Base-by-base conservation (phyloP, 2,329 filamentous ascomycete species). In the Berkeleyomyces rouxiae region DNA sequence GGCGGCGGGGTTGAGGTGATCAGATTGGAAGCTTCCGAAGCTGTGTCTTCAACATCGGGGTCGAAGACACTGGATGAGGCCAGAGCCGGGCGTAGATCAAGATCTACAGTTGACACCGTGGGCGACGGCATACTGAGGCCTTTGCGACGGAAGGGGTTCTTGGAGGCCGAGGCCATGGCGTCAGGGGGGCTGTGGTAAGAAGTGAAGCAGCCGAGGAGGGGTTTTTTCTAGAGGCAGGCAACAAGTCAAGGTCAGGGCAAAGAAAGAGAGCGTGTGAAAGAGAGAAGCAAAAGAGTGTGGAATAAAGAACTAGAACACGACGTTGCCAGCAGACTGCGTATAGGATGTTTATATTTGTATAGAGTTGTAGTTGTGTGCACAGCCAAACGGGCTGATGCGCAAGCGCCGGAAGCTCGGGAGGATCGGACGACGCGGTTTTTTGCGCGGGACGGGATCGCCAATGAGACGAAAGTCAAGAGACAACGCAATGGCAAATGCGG, bases 131-230 rank as follows among this genome's bases (percentile, higher is more conserved):
- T n/a, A 11, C 7, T 44, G 23, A 61, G 63, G 59, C 51, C 59
- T 33, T 53, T 61, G 55, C 63, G 59, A 37, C 63, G 63, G 40
- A 64, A 64, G 40, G 63, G 63, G 53, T 64, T 64, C 36, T 59
- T 64, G 43, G 63, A 64, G 51, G 59, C 39, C 6, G 63, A 58
- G 43, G 63, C 39, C 37, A 58, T 61, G 16, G 31, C 33, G 58
- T 23, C 9, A n/a, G 23, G 23, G 3, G 47, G 3, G 23, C 47
- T 9, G 13, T 23, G 23, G 23, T 23, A 23, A 23, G 23, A 53
- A 53, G 23, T 43, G n/a, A 16, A n/a, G 37, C 16, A 59, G 57
- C 33, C 3, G 57, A 59, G 57, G 46, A 13, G n/a, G 13, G n/a
- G n/a, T n/a, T 23, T 49, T 16, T 49, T 7, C 4, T 55, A 3